A percentile compares a stretch with the other conserved stretches of the same genome.
Conservation (phyloP, 129 eudicot genomes). For the Deinandra increscens region DNA sequence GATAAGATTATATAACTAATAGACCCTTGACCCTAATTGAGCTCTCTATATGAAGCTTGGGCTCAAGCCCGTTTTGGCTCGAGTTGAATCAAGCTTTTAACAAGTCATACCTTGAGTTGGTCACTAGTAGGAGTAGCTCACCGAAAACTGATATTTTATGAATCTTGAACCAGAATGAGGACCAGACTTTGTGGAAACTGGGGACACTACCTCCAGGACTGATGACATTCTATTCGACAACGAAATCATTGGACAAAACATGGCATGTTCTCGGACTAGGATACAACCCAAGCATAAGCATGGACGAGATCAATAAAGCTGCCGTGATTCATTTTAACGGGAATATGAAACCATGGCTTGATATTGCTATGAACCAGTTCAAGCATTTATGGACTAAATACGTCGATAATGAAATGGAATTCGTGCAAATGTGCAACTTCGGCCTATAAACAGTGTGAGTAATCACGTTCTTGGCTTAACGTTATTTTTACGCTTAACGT, state of each 20-base stretch:
- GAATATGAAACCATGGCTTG: conserved; percentile 17
- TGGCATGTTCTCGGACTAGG: conserved; percentile 16
- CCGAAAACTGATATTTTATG: neutral
- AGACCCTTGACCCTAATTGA: neutral
- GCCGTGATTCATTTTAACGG: conserved; percentile 10
- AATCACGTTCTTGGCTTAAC: neutral
- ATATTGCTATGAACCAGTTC: conserved; percentile 10
- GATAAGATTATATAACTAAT: neutral
- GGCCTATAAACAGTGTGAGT: conserved; percentile 16
- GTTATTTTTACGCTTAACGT: conserved; percentile 6
- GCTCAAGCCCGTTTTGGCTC: neutral
- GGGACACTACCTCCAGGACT: conserved; percentile 1
- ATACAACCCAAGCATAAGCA: conserved; percentile 18
- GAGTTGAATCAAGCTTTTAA: neutral
- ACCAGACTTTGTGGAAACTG: conserved; percentile 12
- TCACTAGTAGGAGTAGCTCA: neutral
- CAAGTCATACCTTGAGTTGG: neutral
- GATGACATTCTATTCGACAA: conserved; percentile 11
- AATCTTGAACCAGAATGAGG: conserved; percentile 9
- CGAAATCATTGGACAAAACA: conserved; percentile 4
- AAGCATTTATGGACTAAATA: conserved; percentile 10
- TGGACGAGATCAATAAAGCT: conserved; percentile 7
- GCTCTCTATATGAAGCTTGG: no score
- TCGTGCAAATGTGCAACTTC: conserved; percentile 18
- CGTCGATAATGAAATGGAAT: conserved; percentile 15